Base-by-base conservation (phyloP, 768 basidiomycete genomes). In the Russula brevipes region DNA sequence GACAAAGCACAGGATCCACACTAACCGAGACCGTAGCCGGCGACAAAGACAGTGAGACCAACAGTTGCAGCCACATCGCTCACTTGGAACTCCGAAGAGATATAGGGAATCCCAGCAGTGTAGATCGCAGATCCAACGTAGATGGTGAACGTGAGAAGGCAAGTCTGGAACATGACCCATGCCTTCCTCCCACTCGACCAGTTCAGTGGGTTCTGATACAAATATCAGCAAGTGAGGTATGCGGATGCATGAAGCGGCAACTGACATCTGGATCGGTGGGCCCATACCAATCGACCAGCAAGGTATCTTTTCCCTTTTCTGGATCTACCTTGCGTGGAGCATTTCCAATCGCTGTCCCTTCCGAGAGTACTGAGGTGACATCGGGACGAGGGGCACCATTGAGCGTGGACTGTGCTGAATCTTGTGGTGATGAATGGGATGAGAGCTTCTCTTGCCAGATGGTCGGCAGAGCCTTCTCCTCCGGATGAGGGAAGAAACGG, bases 121-220 rank as follows among this genome's bases (percentile, higher is more conserved):
- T 73, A 75, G 49, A 76, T 74, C 14, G 72, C 71, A 10, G 74
- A 73, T 54, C 74, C 75, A 61, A 76, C 72, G 66, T 75, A 76
- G 30, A 75, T 69, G 50, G 69, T 67, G 59, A 75, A 72, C 1
- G 74, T 75, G 53, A 76, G 61, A 50, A 75, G 64, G 51, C 72
- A 73, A 17, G 75, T 73, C 45, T 70, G 69, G 55, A 72, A 73
- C 17, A 73, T 71, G 14, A 75, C 72, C 54, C 74, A 73, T 35
- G 68, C 60, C 45, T 71, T 69, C 47, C 70, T 76, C 14, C 51
- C 3, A 30, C 68, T 65, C 4, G 73, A 72, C 75, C 75, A 76
- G 56, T 76, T 73, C 41, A n/a, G 50, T 3, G 61, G 59, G 42
- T 63, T 42, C 47, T 57, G 41, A 38, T 38, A 33, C 31, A 11